Evolutionary conservation across 768 basidiomycete genomes (phyloP).

Genomic region (Sarcomyxa edulis): DNA sequence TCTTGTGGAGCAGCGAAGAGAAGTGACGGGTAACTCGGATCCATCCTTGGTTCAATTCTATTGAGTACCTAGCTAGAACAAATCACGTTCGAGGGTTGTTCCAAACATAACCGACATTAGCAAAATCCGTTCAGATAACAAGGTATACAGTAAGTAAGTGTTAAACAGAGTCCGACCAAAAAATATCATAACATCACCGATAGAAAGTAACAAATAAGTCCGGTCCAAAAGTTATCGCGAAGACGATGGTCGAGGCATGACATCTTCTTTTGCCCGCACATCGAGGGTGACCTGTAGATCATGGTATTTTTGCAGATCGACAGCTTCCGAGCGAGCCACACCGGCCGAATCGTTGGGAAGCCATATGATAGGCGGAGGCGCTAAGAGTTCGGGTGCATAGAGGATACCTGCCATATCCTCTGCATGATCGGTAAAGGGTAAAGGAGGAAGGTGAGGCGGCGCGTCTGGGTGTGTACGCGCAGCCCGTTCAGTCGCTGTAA

Average conservation of each 20-base stretch:
- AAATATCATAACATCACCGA: too few species aligned
- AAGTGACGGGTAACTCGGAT: too few species aligned
- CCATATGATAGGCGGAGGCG: conserved; percentile 78
- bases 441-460: conserved; percentile 63
- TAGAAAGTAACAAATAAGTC: too few species aligned
- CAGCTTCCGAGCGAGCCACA: conserved; percentile 68
- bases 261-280: conserved; percentile 52
- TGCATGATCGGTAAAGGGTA: conserved; percentile 70
- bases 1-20: too few species aligned
- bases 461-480: conserved; percentile 76
- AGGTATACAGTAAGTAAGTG: too few species aligned
- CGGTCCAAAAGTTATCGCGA: conserved; percentile 23
- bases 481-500: conserved; percentile 72
- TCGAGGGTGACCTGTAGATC: conserved; percentile 67
- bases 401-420: conserved; percentile 74
- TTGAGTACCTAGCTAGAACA: too few species aligned
- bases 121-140: too few species aligned
- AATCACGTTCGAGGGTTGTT: too few species aligned
- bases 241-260: conserved; percentile 29
- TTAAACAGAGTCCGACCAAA: too few species aligned
- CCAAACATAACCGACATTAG: too few species aligned
- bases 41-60: too few species aligned
- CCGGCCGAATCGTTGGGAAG: conserved; percentile 75
- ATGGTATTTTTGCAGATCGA: conserved; percentile 73
- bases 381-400: conserved; percentile 78